Base-by-base conservation (phyloP, 139 green algal species). In the Zygnema cylindricum region DNA sequence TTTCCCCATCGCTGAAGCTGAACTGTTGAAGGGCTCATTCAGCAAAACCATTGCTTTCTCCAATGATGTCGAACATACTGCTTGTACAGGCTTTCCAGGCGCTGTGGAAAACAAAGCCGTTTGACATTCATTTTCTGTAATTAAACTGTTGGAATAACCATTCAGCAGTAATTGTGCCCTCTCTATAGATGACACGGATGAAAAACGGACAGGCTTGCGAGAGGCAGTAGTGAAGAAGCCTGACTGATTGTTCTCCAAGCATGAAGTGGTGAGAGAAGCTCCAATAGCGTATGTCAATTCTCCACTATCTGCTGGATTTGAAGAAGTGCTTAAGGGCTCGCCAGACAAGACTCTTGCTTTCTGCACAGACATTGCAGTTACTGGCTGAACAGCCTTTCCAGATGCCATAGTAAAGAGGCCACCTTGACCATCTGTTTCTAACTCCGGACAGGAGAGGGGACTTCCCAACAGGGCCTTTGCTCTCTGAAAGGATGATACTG, bases 1-100 rank as follows among this genome's bases (percentile, higher is more conserved):
- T 25, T 63, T 63, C 7, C 49, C 16, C 49, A 63, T 25, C 7
- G 16, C 16, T 16, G 7, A 16, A 63, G 49, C 7, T 63, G 49
- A 63, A 63, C 49, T 16, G 49, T 16, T 16, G 49, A 16, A 63
- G 49, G 49, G 32, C n/a, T 35, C 76, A 0, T 33, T 35, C 0
- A 83, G 1, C 1, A 83, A 35, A 83, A 55, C n/a, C 43, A 33
- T 33, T 35, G 76, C 76, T 35, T 83, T 83, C 41, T 83, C n/a
- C 32, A 83, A 63, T 16, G 49, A 49, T 33, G 76, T 33, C 36
- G 76, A 32, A 35, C 33, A 83, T n/a, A 55, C 33, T 75, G 49
- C 1, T 0, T 21, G 2, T 3, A 83, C 76, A 38, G 76, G 76
- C 76, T 83, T 83, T 32, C 22, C 32, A 23, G 30, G 21, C 11